Base-by-base conservation (phyloP, 768 basidiomycete species). In the Leccinum barrowsii region DNA sequence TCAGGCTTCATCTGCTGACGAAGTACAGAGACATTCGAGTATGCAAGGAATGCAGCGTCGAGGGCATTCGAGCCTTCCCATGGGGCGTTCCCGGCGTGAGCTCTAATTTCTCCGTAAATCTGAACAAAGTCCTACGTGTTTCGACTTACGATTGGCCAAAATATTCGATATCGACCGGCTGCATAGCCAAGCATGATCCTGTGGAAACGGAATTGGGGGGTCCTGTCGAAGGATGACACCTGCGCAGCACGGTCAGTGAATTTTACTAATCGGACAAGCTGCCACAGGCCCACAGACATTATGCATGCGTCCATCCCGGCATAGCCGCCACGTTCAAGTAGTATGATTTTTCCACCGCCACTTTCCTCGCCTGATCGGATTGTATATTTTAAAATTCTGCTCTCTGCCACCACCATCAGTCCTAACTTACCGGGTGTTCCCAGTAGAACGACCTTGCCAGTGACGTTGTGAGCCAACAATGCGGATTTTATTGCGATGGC, bases 51-150 rank as follows among this genome's bases (percentile, higher is more conserved):
- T 1, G 92, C 92, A 0, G 94, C 94, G 66, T 95, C 94, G 47
- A 92, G 80, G 12, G 92, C 91, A 66, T 94, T 94, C 44, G 81
- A 82, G 22, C 88, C 92, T 71, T 94, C 90, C 85, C 92, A 94
- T 4, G 92, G 92, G 11, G 88, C 82, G 34, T 79, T 81, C n/a
- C 85, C 86, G 15, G 90, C 90, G 64, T 92, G 90, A 5, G 90
- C 89, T 48, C 87, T 91, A 62, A 28, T 58, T 35, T 52, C 15
- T 52, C 40, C 32, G 59, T 59, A 30, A 61, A 47, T 59, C 7
- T 24, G 30, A 55, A 32, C 48, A 44, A 50, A 30, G 50, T 11
- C 22, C 32, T 51, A 22, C 47, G 37, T 24, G 50, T 6, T 6
- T 13, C 2, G 40, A 75, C 82, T 60, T 63, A 90, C 91, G 84